Conservation (phyloP, 208 protist genomes). For the Wallacemonas sp. region DNA sequence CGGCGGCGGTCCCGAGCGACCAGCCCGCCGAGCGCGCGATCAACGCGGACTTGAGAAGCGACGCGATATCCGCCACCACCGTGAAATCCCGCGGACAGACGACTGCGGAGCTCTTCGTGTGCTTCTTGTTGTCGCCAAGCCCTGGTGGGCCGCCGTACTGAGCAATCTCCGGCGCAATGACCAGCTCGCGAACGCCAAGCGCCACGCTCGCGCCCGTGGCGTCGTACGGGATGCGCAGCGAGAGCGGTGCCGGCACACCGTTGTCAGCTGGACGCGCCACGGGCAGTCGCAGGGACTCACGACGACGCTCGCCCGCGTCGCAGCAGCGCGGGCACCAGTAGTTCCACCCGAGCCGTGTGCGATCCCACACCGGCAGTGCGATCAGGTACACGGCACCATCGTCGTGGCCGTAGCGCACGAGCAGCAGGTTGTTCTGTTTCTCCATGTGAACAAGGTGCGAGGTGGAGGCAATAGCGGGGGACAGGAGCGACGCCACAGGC, state of each 20-base stretch:
- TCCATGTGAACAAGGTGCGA: constrained; percentile 42
- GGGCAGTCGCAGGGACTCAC: constrained; percentile 31
- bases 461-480: constrained; percentile 26
- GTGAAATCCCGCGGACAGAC: constrained; percentile 19
- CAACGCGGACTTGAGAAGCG: constrained; percentile 43
- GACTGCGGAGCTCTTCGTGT: background rate
- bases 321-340: constrained; percentile 34
- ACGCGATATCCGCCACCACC: constrained; percentile 27
- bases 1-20: too few species aligned
- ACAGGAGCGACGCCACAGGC: constrained; percentile 19
- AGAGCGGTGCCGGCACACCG: constrained; percentile 47
- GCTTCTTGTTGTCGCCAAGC: too few species aligned
- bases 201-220: constrained; percentile 50
- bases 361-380: constrained; percentile 64
- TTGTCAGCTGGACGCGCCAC: constrained; percentile 33
- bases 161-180: constrained; percentile 48
- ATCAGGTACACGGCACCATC: constrained; percentile 41
- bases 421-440: constrained; percentile 48
- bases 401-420: constrained; percentile 46
- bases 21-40: constrained; percentile 27
- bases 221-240: constrained; percentile 69
- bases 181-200: constrained; percentile 52
- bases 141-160: background rate
- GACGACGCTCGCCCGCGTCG: background rate
- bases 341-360: constrained; percentile 43